Percentiles rank a stretch among this genome's conserved stretches.
Conservation (phyloP, 345 rosid species). For the Eucalyptus cladocalyx region DNA sequence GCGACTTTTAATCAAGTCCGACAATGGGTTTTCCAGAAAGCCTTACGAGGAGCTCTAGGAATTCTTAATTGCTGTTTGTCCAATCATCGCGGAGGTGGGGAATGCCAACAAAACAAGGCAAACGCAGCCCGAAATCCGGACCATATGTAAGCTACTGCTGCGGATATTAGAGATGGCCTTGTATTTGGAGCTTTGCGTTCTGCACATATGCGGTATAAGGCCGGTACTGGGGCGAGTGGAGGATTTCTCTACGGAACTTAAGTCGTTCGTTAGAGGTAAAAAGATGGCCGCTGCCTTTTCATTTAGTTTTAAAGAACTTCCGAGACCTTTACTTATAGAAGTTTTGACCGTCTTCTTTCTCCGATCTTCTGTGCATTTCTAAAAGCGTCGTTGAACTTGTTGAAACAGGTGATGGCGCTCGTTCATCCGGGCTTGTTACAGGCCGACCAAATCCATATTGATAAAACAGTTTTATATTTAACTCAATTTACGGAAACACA, state of each 20-base stretch:
- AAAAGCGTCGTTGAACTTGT: neutral
- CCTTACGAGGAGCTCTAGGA: too few relatives aligned
- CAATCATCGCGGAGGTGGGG: constrained; percentile 41
- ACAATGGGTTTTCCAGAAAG: too few relatives aligned
- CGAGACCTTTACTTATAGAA: accelerated
- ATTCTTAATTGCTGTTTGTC: too few relatives aligned
- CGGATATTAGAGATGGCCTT: constrained; percentile 72
- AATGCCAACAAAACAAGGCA: constrained; percentile 23
- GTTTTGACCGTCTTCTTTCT: neutral
- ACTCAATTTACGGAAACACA: too few relatives aligned
- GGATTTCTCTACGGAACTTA: constrained; percentile 58
- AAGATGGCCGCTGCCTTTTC: neutral
- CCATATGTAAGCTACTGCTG: constrained; percentile 39
- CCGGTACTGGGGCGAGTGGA: constrained; percentile 72
- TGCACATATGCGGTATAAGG: constrained; percentile 71
- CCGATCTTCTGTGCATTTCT: neutral
- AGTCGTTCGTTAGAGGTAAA: constrained; percentile 48
- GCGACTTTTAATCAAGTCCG: too few relatives aligned
- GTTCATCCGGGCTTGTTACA: neutral
- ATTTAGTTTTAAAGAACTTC: neutral
- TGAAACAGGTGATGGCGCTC: neutral
- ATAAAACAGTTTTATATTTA: too few relatives aligned
- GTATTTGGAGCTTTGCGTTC: constrained; percentile 59
- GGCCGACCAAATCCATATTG: neutral
- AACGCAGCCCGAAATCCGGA: constrained; percentile 24